phyloP scores from a whole-genome alignment of 495 filamentous ascomycete genomes.

The Penicillium parvum region DNA sequence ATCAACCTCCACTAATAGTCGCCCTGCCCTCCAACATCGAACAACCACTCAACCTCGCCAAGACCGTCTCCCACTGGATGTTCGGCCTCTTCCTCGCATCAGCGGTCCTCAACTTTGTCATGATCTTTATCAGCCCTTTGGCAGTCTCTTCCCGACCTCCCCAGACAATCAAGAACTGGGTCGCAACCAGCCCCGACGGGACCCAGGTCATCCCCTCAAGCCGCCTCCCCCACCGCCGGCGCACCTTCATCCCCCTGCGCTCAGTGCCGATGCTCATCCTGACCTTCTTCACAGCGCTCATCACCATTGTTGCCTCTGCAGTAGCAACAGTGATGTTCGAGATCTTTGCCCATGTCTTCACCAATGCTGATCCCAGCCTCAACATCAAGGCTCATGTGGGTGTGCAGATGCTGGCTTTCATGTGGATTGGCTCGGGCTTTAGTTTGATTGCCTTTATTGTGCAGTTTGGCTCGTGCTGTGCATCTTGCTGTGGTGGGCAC shows the following conservation, averaged over 20 bases:
- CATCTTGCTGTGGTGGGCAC: slow-evolving; percentile 41
- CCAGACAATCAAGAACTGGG: slow-evolving; percentile 32
- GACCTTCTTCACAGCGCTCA: slow-evolving; percentile 57
- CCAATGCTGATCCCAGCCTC: slow-evolving; percentile 53
- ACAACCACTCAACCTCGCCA: slow-evolving; percentile 67
- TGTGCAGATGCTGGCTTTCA: slow-evolving; percentile 74
- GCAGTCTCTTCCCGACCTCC: slow-evolving; percentile 52
- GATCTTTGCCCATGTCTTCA: slow-evolving; percentile 70
- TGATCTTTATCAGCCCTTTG: slow-evolving; percentile 59
- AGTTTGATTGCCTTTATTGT: slow-evolving; percentile 64
- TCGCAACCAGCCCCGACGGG: slow-evolving; percentile 8
- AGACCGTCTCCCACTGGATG: slow-evolving; percentile 81
- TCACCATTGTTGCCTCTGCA: slow-evolving; percentile 63
- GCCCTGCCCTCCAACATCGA: slow-evolving; percentile 69
- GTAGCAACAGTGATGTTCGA: slow-evolving; percentile 78
- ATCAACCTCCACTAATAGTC: slow-evolving; percentile 43
- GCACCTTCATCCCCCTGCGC: slow-evolving; percentile 43
- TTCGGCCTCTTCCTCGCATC: slow-evolving; percentile 79
- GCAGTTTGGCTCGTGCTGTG: slow-evolving; percentile 68
- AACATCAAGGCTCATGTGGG: slow-evolving; percentile 74
- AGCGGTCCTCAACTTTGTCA: slow-evolving; percentile 60
- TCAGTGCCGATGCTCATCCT: slow-evolving; percentile 54
- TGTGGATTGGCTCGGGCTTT: slow-evolving; percentile 76
- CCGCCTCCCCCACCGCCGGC: slow-evolving; percentile 38
- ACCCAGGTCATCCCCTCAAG: slow-evolving; percentile 8